Base-by-base conservation (phyloP, 106 monocot species). In the Hemerocallis citrina region DNA sequence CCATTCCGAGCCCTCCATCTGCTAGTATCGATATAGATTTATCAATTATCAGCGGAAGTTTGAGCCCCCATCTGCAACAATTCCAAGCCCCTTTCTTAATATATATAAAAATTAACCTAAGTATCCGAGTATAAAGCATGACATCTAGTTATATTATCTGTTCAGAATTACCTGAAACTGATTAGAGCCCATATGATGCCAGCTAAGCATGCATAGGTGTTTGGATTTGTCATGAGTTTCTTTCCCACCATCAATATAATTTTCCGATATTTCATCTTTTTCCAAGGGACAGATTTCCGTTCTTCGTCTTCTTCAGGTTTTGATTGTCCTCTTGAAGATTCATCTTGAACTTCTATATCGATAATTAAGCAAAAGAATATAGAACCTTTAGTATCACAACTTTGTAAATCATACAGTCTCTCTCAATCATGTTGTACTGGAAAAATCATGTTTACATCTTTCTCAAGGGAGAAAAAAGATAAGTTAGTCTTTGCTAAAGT, bases 1-100 rank as follows among this genome's bases (percentile, higher is more conserved):
- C 86, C 92, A 88, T 88, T 35, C 92, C 87, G 66, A 88, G 81
- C 13, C 92, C 92, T 7, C 84, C 92, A 59, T 88, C 73, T 44
- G 92, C 68, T 59, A 92, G 38, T 57, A 86, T 78, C 28, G 72
- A 50, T 72, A 92, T 75, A 15, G 75, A 84, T 32, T 81, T 80
- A 19, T 49, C 67, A 24, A 86, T 31, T 35, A 92, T 74, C 17
- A 3, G 2, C 37, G 92, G 92, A 70, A 87, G 72, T 51, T 71
- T 48, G 60, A 78, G 6, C 14, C 47, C 63, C 83, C 84, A 92
- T 72, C 92, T 92, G 77, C 59, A 72, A n/a, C 30, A 59, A 68
- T 28, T 48, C 13, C n/a, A n/a, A n/a, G n/a, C n/a, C n/a, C n/a
- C n/a, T n/a, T n/a, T n/a, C n/a, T n/a, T n/a, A n/a, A n/a, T n/a